Conservation (phyloP, 2,329 filamentous ascomycete species). For the Neofusicoccum sp. region DNA sequence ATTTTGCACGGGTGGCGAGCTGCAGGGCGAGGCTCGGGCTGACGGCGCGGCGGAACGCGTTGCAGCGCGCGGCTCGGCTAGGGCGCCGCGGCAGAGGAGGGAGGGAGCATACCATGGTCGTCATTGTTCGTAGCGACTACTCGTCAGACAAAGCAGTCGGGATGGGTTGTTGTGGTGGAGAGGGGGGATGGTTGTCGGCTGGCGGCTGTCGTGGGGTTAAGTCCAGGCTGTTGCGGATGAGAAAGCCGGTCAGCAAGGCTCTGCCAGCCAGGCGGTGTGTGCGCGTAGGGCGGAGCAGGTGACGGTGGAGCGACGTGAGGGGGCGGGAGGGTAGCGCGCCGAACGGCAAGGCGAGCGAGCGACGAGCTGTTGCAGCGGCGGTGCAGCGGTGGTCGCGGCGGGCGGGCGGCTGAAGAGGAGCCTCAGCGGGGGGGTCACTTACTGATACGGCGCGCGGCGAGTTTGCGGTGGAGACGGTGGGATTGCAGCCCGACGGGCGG, state of each 20-base stretch:
- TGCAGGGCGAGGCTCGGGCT: conserved; percentile 23
- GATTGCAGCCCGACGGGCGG: conserved; percentile 21
- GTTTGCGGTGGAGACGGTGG: conserved; percentile 19
- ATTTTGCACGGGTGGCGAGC: conserved; percentile 24
- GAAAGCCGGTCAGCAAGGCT: conserved; percentile 43
- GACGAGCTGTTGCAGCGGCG: conserved; percentile 23
- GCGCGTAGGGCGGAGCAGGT: conserved; percentile 36
- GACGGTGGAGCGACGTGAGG: conserved; percentile 24
- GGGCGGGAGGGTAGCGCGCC: conserved; percentile 21
- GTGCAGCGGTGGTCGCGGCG: conserved; percentile 5
- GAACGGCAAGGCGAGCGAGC: background rate
- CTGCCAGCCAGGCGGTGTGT: conserved; percentile 47
- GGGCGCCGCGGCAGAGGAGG: conserved; percentile 37
- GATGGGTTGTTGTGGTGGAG: conserved; percentile 26
- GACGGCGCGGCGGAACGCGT: background rate
- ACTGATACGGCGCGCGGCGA: conserved; percentile 6
- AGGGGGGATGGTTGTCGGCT: conserved; percentile 27
- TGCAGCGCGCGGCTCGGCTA: conserved; percentile 9
- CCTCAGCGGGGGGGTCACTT: conserved; percentile 25
- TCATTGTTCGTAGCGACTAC: conserved; percentile 50
- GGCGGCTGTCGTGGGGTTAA: conserved; percentile 30
- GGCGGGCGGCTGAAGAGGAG: conserved; percentile 24
- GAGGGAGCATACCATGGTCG: conserved; percentile 60
- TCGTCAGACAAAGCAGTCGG: conserved; percentile 18
- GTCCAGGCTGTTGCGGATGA: conserved; percentile 40